These are phyloP conservation scores for Drechslerella stenobrocha DNA, from an alignment of 2,329 filamentous ascomycete species.

Conservation along the genomic window DNA sequence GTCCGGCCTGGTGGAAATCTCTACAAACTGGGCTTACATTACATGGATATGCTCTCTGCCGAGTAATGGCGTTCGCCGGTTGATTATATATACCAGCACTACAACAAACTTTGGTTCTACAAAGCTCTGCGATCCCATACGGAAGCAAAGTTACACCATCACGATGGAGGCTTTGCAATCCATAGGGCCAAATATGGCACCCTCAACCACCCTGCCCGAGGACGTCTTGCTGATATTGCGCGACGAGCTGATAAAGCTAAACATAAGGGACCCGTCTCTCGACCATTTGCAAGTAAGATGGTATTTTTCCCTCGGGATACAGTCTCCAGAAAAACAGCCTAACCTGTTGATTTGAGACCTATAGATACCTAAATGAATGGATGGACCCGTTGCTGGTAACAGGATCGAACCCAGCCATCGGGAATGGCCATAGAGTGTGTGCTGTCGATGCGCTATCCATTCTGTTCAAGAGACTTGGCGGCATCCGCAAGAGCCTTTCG, in stretches of 20 bases:
- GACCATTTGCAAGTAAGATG: constrained; percentile 28
- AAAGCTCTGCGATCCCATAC: no score
- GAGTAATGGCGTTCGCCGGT: no score
- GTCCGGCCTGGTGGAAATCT: no score
- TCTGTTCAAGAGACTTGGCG: constrained; percentile 33
- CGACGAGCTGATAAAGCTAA: constrained; percentile 36
- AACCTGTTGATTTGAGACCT: constrained; percentile 31
- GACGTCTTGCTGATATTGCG: constrained; percentile 10
- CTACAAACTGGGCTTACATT: no score
- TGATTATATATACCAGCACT: no score
- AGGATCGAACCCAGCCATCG: constrained; percentile 15
- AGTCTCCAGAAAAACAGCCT: neutral
- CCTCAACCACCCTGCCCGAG: constrained; percentile 12
- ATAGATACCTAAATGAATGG: constrained; percentile 27
- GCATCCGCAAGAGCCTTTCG: constrained; percentile 8
- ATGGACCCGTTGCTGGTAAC: constrained; percentile 24
- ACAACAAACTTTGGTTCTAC: no score
- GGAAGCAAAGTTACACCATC: no score
- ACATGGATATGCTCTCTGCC: neutral
- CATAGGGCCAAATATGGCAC: constrained; percentile 3
- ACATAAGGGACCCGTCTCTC: constrained; percentile 25
- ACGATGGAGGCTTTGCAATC: constrained; percentile 21
- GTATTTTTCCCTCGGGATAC: neutral
- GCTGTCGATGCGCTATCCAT: constrained; percentile 33
- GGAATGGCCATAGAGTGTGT: constrained; percentile 25